Evolutionary conservation across 2,329 filamentous ascomycete species (phyloP), one percentile per base, ranked within the genome.

Genomic region (Sclerotinia sclerotiorum): DNA sequence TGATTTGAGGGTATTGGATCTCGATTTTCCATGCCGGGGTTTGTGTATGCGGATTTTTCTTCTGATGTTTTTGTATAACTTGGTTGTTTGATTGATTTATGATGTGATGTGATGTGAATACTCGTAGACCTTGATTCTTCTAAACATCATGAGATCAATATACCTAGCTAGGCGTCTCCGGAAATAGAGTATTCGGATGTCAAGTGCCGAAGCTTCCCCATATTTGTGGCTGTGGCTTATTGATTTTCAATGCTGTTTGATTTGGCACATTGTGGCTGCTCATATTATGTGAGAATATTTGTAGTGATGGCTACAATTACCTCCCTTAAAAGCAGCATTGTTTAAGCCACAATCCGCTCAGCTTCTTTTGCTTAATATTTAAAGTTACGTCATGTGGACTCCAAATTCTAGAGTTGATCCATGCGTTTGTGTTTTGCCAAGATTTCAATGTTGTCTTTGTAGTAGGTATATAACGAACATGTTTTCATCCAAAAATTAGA

Each of bases 131-230:
- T n/a, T 51, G 58, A 11, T 39, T 11, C 24, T 13, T 61, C n/a
- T 5, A 13, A 65, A 32, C 8, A 57, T 57, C 19, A 65, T 24
- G 63, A 57, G 51, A 42, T 42, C 39, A 42, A 17, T 42, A 42
- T 15, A 15, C 2, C 13, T 4, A 42, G 11, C 11, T 15, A 17
- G 39, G 13, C 39, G 27, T 51, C 46, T 39, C 51, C 17, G 7
- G 42, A 32, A 32, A 17, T 32, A n/a, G 27, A 19, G 2, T 44
- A 24, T 27, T 35, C 63, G 51, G 51, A 44, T 19, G n/a, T 35
- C 17, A 17, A 32, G 39, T 57, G 63, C 63, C 52, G 63, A 57
- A 27, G 15, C 27, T 58, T 57, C 27, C 27, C 24, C 24, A 58
- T 57, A 17, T 24, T 35, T 48, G 63, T 48, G 63, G 52, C 63